Evolutionary conservation across 306 rosid genomes (phyloP).

Genomic region (Quercus agrifolia): DNA sequence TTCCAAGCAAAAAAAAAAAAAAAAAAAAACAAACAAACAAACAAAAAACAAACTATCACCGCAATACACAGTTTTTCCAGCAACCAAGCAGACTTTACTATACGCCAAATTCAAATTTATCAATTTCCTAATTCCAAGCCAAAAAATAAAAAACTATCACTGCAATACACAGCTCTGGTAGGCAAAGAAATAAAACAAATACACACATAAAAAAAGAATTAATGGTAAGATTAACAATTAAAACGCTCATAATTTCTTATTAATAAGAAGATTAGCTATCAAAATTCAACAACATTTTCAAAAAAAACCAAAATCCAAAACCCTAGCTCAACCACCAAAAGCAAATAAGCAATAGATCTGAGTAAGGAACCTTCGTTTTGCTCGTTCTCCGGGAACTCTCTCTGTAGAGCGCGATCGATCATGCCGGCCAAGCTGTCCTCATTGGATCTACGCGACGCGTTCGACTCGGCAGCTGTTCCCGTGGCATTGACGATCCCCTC

Average conservation of each 20-base stretch:
- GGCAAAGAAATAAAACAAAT: background rate
- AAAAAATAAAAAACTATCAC: background rate
- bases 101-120: background rate
- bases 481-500: constrained; percentile 47
- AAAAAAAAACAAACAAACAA: background rate
- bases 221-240: background rate
- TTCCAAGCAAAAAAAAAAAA: background rate
- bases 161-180: no score
- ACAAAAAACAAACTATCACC: background rate
- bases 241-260: background rate
- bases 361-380: constrained; percentile 68
- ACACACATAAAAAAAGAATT: background rate
- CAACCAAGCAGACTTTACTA: background rate
- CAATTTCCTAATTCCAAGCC: background rate
- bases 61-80: background rate
- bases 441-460: constrained; percentile 63
- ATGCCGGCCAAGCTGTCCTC: constrained; percentile 75
- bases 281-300: constrained; percentile 23
- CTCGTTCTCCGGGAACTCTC: constrained; percentile 88
- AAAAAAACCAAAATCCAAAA: constrained; percentile 12
- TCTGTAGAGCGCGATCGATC: constrained; percentile 89
- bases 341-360: constrained; percentile 17
- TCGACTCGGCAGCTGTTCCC: constrained; percentile 20
- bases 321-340: constrained; percentile 17
- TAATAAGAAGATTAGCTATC: constrained; percentile 1